Evolutionary conservation across 257 asterid genomes (phyloP), one percentile per base, ranked within the genome.

Genomic region (Gentiana dahurica): DNA sequence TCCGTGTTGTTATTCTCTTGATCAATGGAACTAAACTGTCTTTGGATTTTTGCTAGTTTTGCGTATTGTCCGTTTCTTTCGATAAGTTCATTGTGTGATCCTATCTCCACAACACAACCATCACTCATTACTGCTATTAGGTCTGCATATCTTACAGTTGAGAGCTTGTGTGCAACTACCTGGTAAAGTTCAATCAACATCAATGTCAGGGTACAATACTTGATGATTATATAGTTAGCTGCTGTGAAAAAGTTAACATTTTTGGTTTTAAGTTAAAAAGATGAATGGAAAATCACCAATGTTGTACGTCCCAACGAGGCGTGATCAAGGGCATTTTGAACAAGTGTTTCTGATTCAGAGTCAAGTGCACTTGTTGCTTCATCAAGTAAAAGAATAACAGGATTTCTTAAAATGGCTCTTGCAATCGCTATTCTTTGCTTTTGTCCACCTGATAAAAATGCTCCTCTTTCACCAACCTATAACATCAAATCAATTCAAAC

Each of bases 311-410:
- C 95, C 76, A 80, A 60, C 43, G 86, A 81, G 54, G 94, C 94
- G 73, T 83, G 87, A 73, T 89, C 94, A 3, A 89, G 71, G 7
- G 97, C 97, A 62, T 66, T 69, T 45, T 89, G 97, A 53, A 89
- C 94, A 11, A 83, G 83, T 55, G 70, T 77, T 65, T 89, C 95
- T 9, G 97, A 89, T 59, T 86, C 95, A 24, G 94, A 77, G 59
- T 86, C 97, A 34, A 89, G 94, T 12, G 97, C 97, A 61, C 97
- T 89, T 36, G 97, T 88, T 10, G 97, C 97, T 62, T 88, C 97
- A 52, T 88, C 97, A 24, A 88, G 94, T n/a, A 88, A 75, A 60
- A 88, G 94, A 64, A 89, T 79, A 45, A 72, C 78, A 1, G 97
- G 89, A 54, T 89, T 85, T 62, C 84, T 71, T 37, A 89, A 65